Percentiles rank a stretch among this genome's conserved stretches.
phyloP scores from a whole-genome alignment of 2,329 filamentous ascomycete genomes.

The Ceratocystis variospora region DNA sequence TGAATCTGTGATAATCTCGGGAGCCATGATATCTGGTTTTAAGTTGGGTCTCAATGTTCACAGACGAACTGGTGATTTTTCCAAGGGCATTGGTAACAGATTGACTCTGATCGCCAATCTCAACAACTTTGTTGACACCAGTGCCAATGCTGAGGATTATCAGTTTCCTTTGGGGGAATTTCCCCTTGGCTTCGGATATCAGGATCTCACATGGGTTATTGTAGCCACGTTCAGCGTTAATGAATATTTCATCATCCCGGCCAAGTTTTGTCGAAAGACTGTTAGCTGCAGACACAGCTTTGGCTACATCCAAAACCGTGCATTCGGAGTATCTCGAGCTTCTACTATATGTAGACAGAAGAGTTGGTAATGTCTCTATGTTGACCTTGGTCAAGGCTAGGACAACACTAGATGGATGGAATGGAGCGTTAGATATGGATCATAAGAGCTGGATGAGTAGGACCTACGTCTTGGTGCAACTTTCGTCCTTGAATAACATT shows the following conservation, averaged over 20 bases:
- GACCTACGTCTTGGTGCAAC: background rate
- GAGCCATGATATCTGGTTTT: constrained; percentile 20
- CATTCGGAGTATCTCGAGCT: constrained; percentile 20
- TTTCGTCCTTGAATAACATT: rapidly evolving
- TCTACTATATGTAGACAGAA: constrained; percentile 24
- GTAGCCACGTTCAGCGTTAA: constrained; percentile 25
- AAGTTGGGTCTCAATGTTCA: background rate
- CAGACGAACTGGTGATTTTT: background rate
- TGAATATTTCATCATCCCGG: constrained; percentile 23
- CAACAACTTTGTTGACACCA: constrained; percentile 21
- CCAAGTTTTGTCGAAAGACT: constrained; percentile 25
- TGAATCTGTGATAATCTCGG: constrained; percentile 23
- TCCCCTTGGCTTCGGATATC: constrained; percentile 23
- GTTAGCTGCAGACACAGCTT: constrained; percentile 23
- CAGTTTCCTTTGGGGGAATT: constrained; percentile 21
- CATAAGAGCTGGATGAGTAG: too few relatives aligned
- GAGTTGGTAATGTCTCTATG: constrained; percentile 19
- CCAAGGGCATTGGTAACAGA: background rate
- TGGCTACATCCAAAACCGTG: constrained; percentile 25
- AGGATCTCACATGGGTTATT: constrained; percentile 26
- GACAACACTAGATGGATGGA: background rate
- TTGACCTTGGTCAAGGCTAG: background rate
- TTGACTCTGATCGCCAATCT: constrained; percentile 16
- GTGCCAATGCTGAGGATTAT: constrained; percentile 24
- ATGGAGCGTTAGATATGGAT: background rate